phyloP scores from a whole-genome alignment of 2,329 filamentous ascomycete genomes.

The Thelonectria olida region DNA sequence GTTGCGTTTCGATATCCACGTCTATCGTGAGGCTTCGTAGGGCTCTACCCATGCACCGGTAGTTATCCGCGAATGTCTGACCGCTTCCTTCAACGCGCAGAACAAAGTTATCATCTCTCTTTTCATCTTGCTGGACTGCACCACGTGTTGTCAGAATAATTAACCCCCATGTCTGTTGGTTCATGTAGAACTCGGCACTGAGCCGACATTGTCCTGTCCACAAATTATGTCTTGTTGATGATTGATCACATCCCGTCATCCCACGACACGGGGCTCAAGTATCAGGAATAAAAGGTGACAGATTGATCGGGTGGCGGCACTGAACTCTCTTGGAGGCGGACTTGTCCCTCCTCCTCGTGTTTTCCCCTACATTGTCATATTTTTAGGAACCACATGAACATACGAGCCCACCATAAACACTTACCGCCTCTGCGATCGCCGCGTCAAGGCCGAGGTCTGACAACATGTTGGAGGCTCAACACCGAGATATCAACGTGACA shows the following conservation, averaged over 20 bases:
- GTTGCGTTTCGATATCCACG: background rate
- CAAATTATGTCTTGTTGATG: background rate
- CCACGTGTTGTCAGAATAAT: constrained; percentile 9
- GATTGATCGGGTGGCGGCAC: constrained; percentile 11
- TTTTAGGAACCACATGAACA: constrained; percentile 15
- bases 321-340: background rate
- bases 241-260: constrained; percentile 25
- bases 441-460: background rate
- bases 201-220: constrained; percentile 16
- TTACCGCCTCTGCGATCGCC: constrained; percentile 22
- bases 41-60: background rate
- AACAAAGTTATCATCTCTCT: background rate
- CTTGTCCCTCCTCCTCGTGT: constrained; percentile 11
- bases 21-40: background rate
- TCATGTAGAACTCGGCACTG: constrained; percentile 30
- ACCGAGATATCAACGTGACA: constrained; percentile 17
- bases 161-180: constrained; percentile 26
- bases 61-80: background rate
- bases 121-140: background rate
- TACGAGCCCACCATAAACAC: constrained; percentile 18
- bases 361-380: constrained; percentile 1
- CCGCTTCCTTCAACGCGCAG: background rate
- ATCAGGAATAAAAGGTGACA: constrained; percentile 26
- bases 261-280: constrained; percentile 22
- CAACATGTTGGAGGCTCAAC: background rate